Base-by-base conservation (phyloP, 805 yeast genomes). In the Candida vaughaniae region DNA sequence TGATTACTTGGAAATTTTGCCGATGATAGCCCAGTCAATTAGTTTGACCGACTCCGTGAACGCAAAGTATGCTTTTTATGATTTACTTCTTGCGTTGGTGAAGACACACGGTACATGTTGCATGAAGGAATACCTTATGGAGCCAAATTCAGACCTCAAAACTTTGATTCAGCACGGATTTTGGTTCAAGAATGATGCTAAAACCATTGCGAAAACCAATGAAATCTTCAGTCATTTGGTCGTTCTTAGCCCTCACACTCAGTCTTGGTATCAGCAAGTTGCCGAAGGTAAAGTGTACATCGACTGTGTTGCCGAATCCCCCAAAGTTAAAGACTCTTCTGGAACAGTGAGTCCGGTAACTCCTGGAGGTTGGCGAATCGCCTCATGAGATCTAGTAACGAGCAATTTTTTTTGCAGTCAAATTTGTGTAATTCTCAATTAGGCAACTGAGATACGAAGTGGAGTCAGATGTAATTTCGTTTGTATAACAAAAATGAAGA, bases 11-110 rank as follows among this genome's bases (percentile, higher is more conserved):
- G 56, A 52, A 1, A 38, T 62, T 7, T 42, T 69, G 3, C 67
- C 69, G 2, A 52, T 66, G 41, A 32, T 70, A n/a, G 45, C 53
- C 5, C 60, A 64, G 35, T 68, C 66, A 2, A 54, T 64, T 10
- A 58, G 54, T 11, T 38, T 51, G 8, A 39, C 62, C 5, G 52
- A 49, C 15, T 29, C 38, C 8, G 33, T 32, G 2, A 36, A 31
- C 7, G 33, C 47, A 19, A 53, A 49, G 35, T 36, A 46, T 16
- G 42, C 55, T 15, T 64, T 58, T 40, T 66, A 58, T 39, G 58
- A 57, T 14, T 31, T 53, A 1, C 42, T 62, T 6, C 33, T 36
- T 9, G 35, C 39, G 1, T 23, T 67, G 3, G 39, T 64, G 1
- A 42, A 44, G 15, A 39, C 30, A 4, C 75, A 69, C 36, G 22